Evolutionary conservation across 2,329 filamentous ascomycete genomes (phyloP), one percentile per base, ranked within the genome.

Genomic region (Ophiostoma australiae): DNA sequence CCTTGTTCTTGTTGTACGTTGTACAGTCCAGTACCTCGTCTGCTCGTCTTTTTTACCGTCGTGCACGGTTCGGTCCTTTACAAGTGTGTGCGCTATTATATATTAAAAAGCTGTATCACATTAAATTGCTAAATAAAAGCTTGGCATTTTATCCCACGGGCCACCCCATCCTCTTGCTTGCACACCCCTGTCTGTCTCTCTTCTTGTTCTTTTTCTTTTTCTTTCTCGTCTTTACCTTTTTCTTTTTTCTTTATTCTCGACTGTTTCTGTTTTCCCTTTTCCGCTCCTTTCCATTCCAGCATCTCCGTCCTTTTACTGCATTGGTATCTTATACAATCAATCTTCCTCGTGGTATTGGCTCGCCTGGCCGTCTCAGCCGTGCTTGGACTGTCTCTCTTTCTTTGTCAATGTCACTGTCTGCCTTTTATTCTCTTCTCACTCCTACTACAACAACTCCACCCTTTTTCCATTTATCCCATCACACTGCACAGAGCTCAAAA

Each of bases 391-490:
- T 58, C 10, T 6, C 17, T n/a, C 3, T 20, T 17, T 17, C 15
- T 52, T 17, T 55, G n/a, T 27, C n/a, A 31, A 31, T 31, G 27
- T 31, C 27, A 31, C 41, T 2, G 10, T 58, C 23, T 58, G 7
- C 13, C 52, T 8, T 4, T 23, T 3, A 8, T n/a, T 27, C n/a
- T 27, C 44, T 48, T 15, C 17, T 48, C 44, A 1, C 23, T 15
- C 10, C 23, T 11, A 17, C 52, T n/a, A 31, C 3, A 31, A 1
- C 27, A 31, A 31, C 52, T 15, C 23, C 10, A 48, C 20, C 5
- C 55, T 58, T 69, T 69, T 27, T 39, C 23, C 35, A n/a, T 61
- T 39, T 37, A 33, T 61, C 31, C 23, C 52, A 58, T 58, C 52
- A 23, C 52, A 23, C 48, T 52, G 37, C 20, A 48, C 44, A 48